Evolutionary conservation across 331 rosid species (phyloP), one percentile per base, ranked within the genome.

Genomic region (Malus hybrid): DNA sequence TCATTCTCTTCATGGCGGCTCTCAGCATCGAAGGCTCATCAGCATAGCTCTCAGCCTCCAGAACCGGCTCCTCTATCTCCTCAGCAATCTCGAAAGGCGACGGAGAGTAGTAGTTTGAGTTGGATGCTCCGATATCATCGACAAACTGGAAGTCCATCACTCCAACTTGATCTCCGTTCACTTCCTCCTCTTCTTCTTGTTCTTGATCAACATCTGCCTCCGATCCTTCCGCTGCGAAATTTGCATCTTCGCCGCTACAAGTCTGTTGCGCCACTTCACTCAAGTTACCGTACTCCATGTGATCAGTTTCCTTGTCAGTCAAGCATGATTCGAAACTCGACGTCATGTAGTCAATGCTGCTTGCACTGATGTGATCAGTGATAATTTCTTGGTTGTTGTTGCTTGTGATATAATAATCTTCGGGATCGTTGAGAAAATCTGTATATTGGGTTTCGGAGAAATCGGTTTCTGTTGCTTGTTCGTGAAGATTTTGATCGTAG

Each of bases 1-100:
- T 88, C 98, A 91, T 90, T 80, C 97, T 91, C 73, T 88, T 93
- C 96, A 93, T 93, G 50, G 90, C 91, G 39, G 81, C 96, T 80
- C 87, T 88, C 24, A 93, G 78, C 94, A 93, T 89, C 7, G 97
- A 87, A 72, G 96, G 94, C 84, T 93, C 97, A 65, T 93, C 97
- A 2, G 69, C 83, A 44, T 24, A 85, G 75, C 77, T 78, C 80
- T 80, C 97, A 7, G 83, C 36, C 68, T 87, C 96, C 75, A 80
- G 57, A 52, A 6, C 85, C 24, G 84, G 79, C 61, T 87, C 91
- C 70, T 84, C 91, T 22, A 91, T 90, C 80, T 85, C 97, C 71
- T 84, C 86, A 54, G 88, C 93, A 16, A 93, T 87, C 89, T 93
- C 94, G 70, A 93, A 91, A 22, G 98, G 93, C 14, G 90, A 91